Base-by-base conservation (phyloP, 78 protist genomes). In the Creolimax fragrantissima region DNA sequence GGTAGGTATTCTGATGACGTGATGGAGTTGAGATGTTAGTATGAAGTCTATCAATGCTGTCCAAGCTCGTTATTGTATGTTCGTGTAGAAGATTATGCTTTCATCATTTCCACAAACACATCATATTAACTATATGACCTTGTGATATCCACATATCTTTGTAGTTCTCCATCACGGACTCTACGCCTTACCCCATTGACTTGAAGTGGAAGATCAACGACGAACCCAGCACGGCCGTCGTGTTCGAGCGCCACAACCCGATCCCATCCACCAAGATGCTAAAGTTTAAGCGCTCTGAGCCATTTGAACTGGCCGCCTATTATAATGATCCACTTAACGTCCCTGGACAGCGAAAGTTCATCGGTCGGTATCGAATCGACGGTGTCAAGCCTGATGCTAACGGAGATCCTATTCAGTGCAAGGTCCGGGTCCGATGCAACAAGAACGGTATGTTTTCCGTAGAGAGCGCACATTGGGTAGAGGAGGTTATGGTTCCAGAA, bases 341-440 rank as follows among this genome's bases (percentile, higher is more conserved):
- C 44, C 94, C 90, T 66, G 85, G 85, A 3, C 39, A 58, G 24
- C 1, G 74, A 17, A 35, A 7, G 35, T 5, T 44, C 81, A 3
- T 45, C 5, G 84, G 24, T 39, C 81, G 47, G 32, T 91, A 86
- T 89, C 35, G 7, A 11, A 35, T 88, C 81, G 37, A 45, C 44
- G 90, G n/a, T 24, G 35, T 44, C 83, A 45, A 37, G 2, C 94
- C 94, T 45, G 43, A 0, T 36, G 42, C 2, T 3, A 88, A 36
- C 81, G 93, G 85, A 39, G 3, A 90, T 45, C 37, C 88, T 7
- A 3, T 42, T 81, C 47, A 94, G 95, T n/a, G 94, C 84, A 94
- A 91, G 96, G 96, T 97, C 43, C 90, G 89, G 86, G 96, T 97
- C 39, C 35, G 93, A 58, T 89, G 97, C 74, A 94, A 96, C 91